Evolutionary conservation across 1,139 yeast genomes (phyloP).

Genomic region (Wickerhamomyces sp.): DNA sequence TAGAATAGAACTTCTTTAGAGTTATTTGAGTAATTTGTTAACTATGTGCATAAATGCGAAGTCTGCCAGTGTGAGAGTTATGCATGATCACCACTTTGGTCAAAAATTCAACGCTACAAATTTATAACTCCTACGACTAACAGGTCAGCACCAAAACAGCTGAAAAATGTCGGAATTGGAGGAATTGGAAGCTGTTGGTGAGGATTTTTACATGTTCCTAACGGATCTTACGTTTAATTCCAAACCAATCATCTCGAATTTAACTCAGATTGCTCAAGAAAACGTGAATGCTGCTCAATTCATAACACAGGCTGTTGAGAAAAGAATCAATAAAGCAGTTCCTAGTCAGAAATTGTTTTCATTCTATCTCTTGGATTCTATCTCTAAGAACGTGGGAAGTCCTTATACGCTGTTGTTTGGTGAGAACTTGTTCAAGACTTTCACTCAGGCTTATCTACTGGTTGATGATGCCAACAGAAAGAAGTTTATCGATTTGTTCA

Average conservation of each 20-base stretch:
- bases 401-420: conserved; percentile 81
- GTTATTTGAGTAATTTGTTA: not conserved
- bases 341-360: conserved; percentile 84
- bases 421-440: conserved; percentile 57
- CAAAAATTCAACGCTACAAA: not conserved
- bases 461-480: conserved; percentile 73
- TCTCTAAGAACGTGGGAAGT: conserved; percentile 83
- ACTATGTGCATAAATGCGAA: not conserved
- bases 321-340: conserved; percentile 46
- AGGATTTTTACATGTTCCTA: conserved; percentile 64
- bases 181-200: conserved; percentile 40
- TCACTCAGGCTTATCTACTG: conserved; percentile 70
- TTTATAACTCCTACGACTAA: no score
- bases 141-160: no score
- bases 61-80: not conserved
- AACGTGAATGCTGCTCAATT: conserved; percentile 72
- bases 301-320: conserved; percentile 68
- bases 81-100: not conserved
- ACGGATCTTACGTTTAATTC: conserved; percentile 83
- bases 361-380: conserved; percentile 84
- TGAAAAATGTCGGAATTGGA: conserved; percentile 4
- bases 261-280: conserved; percentile 87
- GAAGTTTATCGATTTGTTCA: conserved; percentile 70
- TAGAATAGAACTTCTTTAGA: no score
- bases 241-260: conserved; percentile 78